Evolutionary conservation across 2,329 filamentous ascomycete genomes (phyloP).

Genomic region (Talaromyces sp.): DNA sequence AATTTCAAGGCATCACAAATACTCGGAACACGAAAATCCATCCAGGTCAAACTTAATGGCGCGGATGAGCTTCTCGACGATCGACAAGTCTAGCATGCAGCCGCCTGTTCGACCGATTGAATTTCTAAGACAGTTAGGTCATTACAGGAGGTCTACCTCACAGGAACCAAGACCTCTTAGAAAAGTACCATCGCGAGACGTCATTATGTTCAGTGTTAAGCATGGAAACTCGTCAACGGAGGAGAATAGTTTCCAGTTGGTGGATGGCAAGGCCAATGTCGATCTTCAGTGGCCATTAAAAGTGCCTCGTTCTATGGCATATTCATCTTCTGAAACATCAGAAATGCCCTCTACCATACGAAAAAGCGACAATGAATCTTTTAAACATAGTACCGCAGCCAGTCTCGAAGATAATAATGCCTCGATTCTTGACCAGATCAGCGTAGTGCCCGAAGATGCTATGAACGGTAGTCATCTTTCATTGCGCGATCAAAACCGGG

Average conservation of each 20-base stretch:
- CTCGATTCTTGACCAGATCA: slow-evolving; percentile 9
- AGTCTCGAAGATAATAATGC: neutral
- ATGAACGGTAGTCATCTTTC: slow-evolving; percentile 4
- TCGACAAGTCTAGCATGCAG: slow-evolving; percentile 6
- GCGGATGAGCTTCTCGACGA: slow-evolving; percentile 3
- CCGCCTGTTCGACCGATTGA: neutral
- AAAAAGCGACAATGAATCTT: slow-evolving; percentile 2
- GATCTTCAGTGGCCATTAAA: neutral
- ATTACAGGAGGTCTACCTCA: neutral
- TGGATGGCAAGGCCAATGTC: slow-evolving; percentile 1
- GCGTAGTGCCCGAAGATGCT: slow-evolving; percentile 4
- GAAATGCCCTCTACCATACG: neutral
- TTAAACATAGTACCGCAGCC: neutral
- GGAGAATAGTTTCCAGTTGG: neutral
- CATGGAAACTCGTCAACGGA: slow-evolving; percentile 11
- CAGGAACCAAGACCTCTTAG: neutral
- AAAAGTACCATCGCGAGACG: neutral
- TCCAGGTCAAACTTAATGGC: neutral
- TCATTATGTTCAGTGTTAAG: slow-evolving; percentile 1
- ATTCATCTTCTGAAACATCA: neutral
- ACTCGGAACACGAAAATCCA: slow-evolving; percentile 23
- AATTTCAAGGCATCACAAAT: slow-evolving; percentile 51
- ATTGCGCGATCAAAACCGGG: neutral
- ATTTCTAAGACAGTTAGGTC: neutral
- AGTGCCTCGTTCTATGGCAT: neutral